phyloP scores from a whole-genome alignment of 2,329 filamentous ascomycete species.

The Incumbomyces delicatus region DNA sequence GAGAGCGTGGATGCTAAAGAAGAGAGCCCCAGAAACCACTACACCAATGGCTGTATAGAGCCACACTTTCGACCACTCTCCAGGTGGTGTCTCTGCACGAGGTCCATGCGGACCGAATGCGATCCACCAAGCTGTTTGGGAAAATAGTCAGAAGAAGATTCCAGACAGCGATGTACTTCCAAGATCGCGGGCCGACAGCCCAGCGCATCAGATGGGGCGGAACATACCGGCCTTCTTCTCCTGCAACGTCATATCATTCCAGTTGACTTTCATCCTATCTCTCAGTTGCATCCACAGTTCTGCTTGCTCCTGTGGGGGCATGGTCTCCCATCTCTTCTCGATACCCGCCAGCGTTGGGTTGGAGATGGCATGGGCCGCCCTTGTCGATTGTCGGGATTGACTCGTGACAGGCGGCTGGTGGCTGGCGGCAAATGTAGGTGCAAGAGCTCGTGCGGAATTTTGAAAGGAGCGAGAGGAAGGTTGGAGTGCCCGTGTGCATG shows the following conservation, averaged over 20 bases:
- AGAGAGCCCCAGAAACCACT: constrained; percentile 58
- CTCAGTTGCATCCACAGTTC: constrained; percentile 97
- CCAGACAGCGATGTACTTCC: no score
- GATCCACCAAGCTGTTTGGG: constrained; percentile 84
- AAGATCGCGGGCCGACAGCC: neutral
- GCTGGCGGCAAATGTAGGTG: constrained; percentile 28
- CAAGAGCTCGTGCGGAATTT: constrained; percentile 28
- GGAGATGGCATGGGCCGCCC: constrained; percentile 83
- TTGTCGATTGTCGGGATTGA: constrained; percentile 36
- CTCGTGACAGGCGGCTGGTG: constrained; percentile 28
- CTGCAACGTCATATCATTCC: constrained; percentile 86
- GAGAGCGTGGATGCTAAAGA: constrained; percentile 60
- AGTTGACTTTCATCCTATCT: constrained; percentile 97
- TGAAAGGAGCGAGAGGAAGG: constrained; percentile 15
- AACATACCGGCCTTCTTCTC: constrained; percentile 97
- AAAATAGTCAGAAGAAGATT: neutral
- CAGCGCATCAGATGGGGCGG: constrained; percentile 2
- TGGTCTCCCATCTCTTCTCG: constrained; percentile 97
- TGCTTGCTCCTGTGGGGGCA: constrained; percentile 98
- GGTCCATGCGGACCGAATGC: constrained; percentile 95
- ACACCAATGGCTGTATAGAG: constrained; percentile 63
- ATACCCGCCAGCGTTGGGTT: constrained; percentile 97
- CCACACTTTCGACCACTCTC: constrained; percentile 71
- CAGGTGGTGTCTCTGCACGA: constrained; percentile 70
- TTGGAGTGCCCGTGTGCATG: constrained; percentile 9